Base-by-base conservation (phyloP, 2,329 filamentous ascomycete species). In the Parastagonospora nodorum region DNA sequence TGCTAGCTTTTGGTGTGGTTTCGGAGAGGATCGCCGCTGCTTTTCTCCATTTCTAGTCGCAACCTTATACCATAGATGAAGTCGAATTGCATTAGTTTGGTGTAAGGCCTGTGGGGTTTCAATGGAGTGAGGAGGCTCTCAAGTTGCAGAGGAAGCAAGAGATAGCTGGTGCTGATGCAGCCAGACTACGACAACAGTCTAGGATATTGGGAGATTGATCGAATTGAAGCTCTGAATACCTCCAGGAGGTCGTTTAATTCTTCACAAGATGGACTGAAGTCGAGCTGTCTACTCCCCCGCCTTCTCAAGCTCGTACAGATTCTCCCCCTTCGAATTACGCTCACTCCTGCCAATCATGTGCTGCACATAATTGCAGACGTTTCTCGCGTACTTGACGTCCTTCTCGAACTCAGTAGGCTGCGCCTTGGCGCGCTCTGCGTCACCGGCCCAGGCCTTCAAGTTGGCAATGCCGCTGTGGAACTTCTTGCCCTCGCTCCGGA, bases 401-500 rank as follows among this genome's bases (percentile, higher is more conserved):
- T 42, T 8, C 9, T 4, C 7, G 12, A 42, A 30, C 39, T 42
- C 19, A 24, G 19, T 30, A 4, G 12, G 24, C 39, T 10, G 3
- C 3, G 9, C 30, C 30, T 11, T 32, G 30, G 9, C 30, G 10
- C n/a, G 30, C 30, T 32, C 30, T 4, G 30, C 3, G n/a, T 19
- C n/a, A 6, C 35, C 42, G 19, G 45, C 47, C 48, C 48, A 45
- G n/a, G 31, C 43, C 33, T 39, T 53, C 31, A 62, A 15, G 1
- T 38, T 45, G 14, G 40, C 41, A 5, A 58, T 46, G 14, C 58
- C 35, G 10, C 36, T 19, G 32, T 57, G 56, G 1, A 67, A 48
- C 11, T 53, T 19, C 6, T 37, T 41, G 14, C 63, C 62, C 3
- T 48, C 8, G 5, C 45, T 29, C 12, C 49, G 50, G 32, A 67